Evolutionary conservation across 2,329 filamentous ascomycete species (phyloP).

Genomic region (Scopulariopsis brevicaulis): DNA sequence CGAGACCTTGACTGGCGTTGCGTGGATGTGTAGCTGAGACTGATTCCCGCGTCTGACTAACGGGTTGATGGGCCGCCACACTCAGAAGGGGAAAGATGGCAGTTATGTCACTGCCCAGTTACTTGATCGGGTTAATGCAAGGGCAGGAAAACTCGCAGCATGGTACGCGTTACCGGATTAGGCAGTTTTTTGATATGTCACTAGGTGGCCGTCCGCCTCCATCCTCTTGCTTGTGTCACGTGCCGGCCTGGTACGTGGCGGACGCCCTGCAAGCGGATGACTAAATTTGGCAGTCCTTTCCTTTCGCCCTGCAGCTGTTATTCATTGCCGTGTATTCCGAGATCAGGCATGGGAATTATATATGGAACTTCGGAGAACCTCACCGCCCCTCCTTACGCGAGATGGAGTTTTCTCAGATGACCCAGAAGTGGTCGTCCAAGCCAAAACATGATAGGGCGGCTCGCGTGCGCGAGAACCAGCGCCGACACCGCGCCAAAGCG

Average conservation of each 20-base stretch:
- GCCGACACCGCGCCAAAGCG: constrained; percentile 32
- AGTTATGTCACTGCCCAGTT: not conserved
- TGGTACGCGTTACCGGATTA: not conserved
- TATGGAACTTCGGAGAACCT: not conserved
- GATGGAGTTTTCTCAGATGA: not conserved
- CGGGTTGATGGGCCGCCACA: not conserved
- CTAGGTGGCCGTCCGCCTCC: too few relatives aligned
- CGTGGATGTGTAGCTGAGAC: too few relatives aligned
- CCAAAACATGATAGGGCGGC: not conserved
- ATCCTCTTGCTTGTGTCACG: too few relatives aligned
- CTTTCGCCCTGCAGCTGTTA: too few relatives aligned
- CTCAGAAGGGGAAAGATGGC: not conserved
- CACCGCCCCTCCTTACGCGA: not conserved
- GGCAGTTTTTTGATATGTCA: not conserved
- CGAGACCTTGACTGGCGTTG: not conserved
- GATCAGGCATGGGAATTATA: too few relatives aligned
- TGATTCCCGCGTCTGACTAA: not conserved
- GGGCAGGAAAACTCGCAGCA: not conserved
- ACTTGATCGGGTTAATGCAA: not conserved
- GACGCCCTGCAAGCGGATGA: too few relatives aligned
- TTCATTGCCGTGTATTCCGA: too few relatives aligned
- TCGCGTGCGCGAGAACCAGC: constrained; percentile 39
- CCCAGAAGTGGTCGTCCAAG: not conserved
- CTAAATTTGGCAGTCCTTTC: too few relatives aligned
- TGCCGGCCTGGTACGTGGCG: too few relatives aligned